These are phyloP conservation scores for Musa acuminata DNA, from an alignment of 176 grass and related monocot species.

Conservation along the genomic window DNA sequence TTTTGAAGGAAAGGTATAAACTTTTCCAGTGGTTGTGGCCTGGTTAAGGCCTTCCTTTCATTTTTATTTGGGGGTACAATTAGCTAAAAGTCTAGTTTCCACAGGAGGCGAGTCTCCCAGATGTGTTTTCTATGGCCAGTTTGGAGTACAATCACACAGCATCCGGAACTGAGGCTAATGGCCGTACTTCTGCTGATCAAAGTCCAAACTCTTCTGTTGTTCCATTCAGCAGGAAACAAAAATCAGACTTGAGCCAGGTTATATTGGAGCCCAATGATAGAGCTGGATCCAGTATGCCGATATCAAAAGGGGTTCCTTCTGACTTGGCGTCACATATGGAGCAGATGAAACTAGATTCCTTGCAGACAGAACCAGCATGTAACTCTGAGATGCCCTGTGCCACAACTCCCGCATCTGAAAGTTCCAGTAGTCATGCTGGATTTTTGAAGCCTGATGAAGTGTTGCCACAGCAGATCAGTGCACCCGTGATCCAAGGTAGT, in stretches of 20 bases:
- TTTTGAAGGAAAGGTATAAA: background rate
- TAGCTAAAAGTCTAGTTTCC: background rate
- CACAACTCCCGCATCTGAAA: slow-evolving; percentile 22
- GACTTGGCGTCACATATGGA: slow-evolving; percentile 45
- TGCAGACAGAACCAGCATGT: background rate
- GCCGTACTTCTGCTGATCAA: slow-evolving; percentile 28
- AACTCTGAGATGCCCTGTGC: slow-evolving; percentile 11
- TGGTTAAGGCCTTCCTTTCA: background rate
- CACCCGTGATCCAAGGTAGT: slow-evolving; percentile 37
- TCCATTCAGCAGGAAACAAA: slow-evolving; percentile 31
- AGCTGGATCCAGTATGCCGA: slow-evolving; percentile 11
- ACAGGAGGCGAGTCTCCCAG: slow-evolving; percentile 85
- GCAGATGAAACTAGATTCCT: slow-evolving; percentile 49
- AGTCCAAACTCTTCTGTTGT: slow-evolving; percentile 23
- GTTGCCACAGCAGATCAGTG: slow-evolving; percentile 44
- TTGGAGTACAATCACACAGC: slow-evolving; percentile 37
- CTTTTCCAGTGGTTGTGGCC: too few species aligned
- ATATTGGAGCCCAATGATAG: slow-evolving; percentile 23
- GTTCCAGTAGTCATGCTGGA: slow-evolving; percentile 42
- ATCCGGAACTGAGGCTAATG: slow-evolving; percentile 36
- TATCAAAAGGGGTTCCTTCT: slow-evolving; percentile 24
- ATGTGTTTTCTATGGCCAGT: slow-evolving; percentile 48
- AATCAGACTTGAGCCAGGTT: slow-evolving; percentile 12
- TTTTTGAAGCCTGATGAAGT: slow-evolving; percentile 57
- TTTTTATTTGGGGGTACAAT: background rate